These are phyloP conservation scores for Trifolium pratense DNA, from an alignment of 306 rosid species.

Conservation along the genomic window DNA sequence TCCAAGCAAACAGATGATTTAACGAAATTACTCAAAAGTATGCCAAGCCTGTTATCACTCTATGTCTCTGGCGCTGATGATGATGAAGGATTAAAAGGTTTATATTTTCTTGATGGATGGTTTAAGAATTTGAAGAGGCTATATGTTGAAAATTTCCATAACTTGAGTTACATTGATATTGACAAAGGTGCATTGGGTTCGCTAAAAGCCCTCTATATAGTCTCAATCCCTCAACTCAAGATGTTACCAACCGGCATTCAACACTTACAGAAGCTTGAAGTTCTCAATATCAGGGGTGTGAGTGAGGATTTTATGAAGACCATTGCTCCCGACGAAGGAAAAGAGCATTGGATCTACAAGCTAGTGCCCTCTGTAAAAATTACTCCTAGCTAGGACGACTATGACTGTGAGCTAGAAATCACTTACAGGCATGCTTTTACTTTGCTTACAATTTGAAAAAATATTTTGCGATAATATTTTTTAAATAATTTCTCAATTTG, in stretches of 20 bases:
- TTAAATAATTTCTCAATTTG: no score
- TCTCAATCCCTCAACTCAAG: background rate
- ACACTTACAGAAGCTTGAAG: background rate
- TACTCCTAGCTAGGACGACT: no score
- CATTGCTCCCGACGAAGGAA: background rate
- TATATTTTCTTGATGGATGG: background rate
- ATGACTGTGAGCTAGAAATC: no score
- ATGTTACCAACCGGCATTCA: background rate
- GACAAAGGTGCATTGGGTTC: background rate
- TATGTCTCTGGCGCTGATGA: background rate
- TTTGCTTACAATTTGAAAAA: no score
- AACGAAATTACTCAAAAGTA: background rate
- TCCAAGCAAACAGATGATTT: background rate
- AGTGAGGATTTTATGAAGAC: background rate
- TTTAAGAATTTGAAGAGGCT: background rate
- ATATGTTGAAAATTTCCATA: rapidly evolving
- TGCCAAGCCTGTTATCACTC: background rate
- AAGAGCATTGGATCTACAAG: background rate
- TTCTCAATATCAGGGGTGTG: background rate
- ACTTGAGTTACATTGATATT: background rate
- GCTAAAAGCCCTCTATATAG: background rate
- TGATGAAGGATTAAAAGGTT: background rate
- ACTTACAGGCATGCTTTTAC: no score
- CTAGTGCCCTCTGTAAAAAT: background rate
- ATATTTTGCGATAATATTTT: no score